These are phyloP conservation scores for Hypomontagnella monticulosa DNA, from an alignment of 495 filamentous ascomycete genomes.

Conservation along the genomic window DNA sequence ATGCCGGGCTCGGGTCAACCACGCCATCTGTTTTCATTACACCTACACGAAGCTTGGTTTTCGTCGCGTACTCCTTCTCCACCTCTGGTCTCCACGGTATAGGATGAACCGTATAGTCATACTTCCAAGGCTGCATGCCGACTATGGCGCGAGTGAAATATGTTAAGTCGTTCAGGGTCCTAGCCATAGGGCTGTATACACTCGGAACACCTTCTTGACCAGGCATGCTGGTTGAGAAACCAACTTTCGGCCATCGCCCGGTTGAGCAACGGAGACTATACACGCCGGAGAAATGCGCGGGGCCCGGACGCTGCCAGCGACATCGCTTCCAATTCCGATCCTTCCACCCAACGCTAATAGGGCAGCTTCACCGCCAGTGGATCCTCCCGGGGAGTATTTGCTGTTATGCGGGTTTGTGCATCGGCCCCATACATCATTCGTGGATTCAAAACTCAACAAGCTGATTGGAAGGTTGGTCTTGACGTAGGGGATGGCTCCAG, in stretches of 20 bases:
- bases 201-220: slow-evolving; percentile 92
- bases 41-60: slow-evolving; percentile 75
- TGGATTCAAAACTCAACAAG: slow-evolving; percentile 89
- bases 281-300: slow-evolving; percentile 94
- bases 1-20: slow-evolving; percentile 87
- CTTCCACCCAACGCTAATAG: slow-evolving; percentile 86
- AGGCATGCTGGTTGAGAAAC: slow-evolving; percentile 88
- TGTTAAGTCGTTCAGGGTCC: slow-evolving; percentile 82
- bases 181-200: slow-evolving; percentile 93
- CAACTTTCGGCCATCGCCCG: slow-evolving; percentile 91
- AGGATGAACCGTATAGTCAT: slow-evolving; percentile 87
- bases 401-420: slow-evolving; percentile 84
- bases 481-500: slow-evolving; percentile 94
- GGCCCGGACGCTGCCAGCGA: slow-evolving; percentile 88
- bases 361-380: slow-evolving; percentile 88
- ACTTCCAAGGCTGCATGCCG: slow-evolving; percentile 89
- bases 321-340: slow-evolving; percentile 95
- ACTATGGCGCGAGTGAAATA: slow-evolving; percentile 87
- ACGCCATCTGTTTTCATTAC: slow-evolving; percentile 85
- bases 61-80: slow-evolving; percentile 65
- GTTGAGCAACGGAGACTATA: slow-evolving; percentile 92
- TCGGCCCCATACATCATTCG: slow-evolving; percentile 88
- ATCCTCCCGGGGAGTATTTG: slow-evolving; percentile 89
- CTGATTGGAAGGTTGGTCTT: slow-evolving; percentile 97
- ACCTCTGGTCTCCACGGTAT: slow-evolving; percentile 77